Evolutionary conservation across 2,329 filamentous ascomycete species (phyloP), one percentile per base, ranked within the genome.

Genomic region (Fusarium papillatum): DNA sequence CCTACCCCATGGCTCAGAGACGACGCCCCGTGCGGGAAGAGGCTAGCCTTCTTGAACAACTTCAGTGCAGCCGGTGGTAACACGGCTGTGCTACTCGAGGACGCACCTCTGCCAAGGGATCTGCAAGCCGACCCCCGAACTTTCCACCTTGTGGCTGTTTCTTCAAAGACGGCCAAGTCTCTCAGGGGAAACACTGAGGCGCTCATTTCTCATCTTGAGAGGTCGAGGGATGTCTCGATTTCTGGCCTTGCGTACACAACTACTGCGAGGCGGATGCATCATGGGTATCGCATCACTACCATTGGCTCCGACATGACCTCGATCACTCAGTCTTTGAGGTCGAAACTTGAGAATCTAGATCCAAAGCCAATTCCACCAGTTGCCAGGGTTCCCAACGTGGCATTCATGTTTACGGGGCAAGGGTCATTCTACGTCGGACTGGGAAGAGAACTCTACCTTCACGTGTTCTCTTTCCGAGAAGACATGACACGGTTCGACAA

Each of bases 31-130:
- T 86, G 86, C 26, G 87, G 86, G 78, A 86, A 86, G 4, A 84
- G 88, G 34, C 83, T 85, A 7, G 84, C 89, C 11, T 90, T 90
- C 70, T 82, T 93, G 73, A 95, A 95, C 85, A 94, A 93, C 84
- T 94, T 94, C 80, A 90, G 90, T 73, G 93, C 93, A 9, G 92
- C 93, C 65, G 93, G 93, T 75, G 93, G 93, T 39, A 95, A 95
- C 82, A 94, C 93, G 2, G 90, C 91, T 19, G 81, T 94, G 29
- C 82, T 95, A 9, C 78, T 95, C 3, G 91, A 94, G 79, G 92
- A 94, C 72, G 90, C 86, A 0, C 90, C 90, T 64, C 80, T 86
- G 7, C 84, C 87, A 5, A 77, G 80, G 11, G 83, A 88, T 31
- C 90, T 91, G 14, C 78, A 74, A 26, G 69, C 75, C 4, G 91